Evolutionary conservation across 805 yeast species (phyloP), one percentile per base, ranked within the genome.

Genomic region (Metschnikowia peoriensis): DNA sequence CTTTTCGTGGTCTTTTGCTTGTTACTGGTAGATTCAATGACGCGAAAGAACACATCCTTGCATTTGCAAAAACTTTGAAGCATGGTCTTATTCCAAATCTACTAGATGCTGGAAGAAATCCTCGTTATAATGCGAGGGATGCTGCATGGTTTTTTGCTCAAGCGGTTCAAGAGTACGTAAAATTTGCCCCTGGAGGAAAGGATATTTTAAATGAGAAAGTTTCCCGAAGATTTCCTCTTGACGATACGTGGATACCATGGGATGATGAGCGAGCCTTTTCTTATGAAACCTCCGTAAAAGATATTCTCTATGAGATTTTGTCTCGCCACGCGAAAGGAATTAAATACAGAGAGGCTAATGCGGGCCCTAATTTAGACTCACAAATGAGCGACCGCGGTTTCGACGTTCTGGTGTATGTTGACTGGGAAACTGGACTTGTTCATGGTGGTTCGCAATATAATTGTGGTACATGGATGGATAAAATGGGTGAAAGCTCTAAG

Each of bases 401-500:
- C 75, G 87, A 93, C 66, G 92, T 93, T 43, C 80, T 82, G 57
- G 80, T 92, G 1, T 62, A 71, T 52, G 90, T 92, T 43, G 97
- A 93, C 66, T 93, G 97, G 97, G 63, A 73, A 0, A 91, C 88
- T 11, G 99, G 99, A 1, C 72, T 94, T 32, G 74, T 92, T 4
- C 87, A 83, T 67, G 99, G 98, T 44, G 98, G 99, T 1, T 88
- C 89, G 46, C 96, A 88, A 68, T 82, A 72, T 67, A 93, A 93
- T 66, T 93, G 99, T 73, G 99, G 99, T 22, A 94, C 99, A 0
- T 93, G 99, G 99, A 93, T 92, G 97, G 99, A 93, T 71, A 93
- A 93, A 72, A 93, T 93, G 98, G 99, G 99, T 28, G 98, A 94
- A 72, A 88, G 96, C 63, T 83, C 69, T 37, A 77, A 71, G 51